Base-by-base conservation (phyloP, 176 grass and related monocot genomes). In the Microstegium vimineum region DNA sequence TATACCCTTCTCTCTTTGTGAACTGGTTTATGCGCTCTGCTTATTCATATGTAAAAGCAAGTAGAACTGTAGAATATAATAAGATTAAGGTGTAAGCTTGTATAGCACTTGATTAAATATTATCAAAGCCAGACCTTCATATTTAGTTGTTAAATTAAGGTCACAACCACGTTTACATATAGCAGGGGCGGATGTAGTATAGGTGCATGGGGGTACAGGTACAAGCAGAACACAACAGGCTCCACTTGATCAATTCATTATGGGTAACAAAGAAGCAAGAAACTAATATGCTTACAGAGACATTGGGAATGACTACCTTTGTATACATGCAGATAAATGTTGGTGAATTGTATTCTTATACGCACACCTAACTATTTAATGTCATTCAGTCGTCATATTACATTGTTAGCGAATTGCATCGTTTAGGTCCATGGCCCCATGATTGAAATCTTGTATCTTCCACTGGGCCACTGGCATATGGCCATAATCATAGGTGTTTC, bases 71-170 rank as follows among this genome's bases (percentile, higher is more conserved):
- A 14, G 27, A 85, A 42, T 27, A 51, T 10, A 79, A 79, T 25
- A 79, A 1, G 25, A n/a, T 62, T 60, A 77, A 20, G 22, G 28
- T 79, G 59, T 43, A 35, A 25, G 8, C 35, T 81, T 18, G 25
- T 79, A 75, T 35, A 57, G 20, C 23, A 12, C 6, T 60, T 15
- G 66, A 62, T 59, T 22, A 40, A 74, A 49, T 31, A 81, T 4
- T 47, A 62, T 30, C 38, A 17, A 8, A 62, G 37, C 22, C 61
- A 64, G 37, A 34, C 17, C 25, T 59, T 64, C 5, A 49, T 36
- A 77, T 56, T 64, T 74, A n/a, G 5, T 17, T 67, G 60, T 42
- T 68, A n/a, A 89, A 82, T 1, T 65, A 69, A 49, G 36, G 16
- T 32, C 20, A 14, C 62, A 79, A 84, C 45, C 15, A 56, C 22